Evolutionary conservation across 371 early-diverging fungal species (phyloP), one percentile per base, ranked within the genome.

Genomic region (Lichtheimia ramosa): DNA sequence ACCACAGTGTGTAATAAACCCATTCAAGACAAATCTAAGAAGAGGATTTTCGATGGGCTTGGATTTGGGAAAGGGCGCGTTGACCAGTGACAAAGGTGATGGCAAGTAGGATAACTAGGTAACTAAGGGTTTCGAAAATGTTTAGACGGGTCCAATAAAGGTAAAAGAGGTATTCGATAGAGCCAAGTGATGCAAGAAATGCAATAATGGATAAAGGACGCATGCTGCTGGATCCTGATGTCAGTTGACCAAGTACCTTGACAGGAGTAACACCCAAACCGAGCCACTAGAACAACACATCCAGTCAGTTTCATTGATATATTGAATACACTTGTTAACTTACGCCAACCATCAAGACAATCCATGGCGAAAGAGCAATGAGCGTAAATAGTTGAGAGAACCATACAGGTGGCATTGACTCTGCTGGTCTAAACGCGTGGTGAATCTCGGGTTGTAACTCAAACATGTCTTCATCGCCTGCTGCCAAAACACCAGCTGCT

Each of bases 91-190:
- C 62, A 43, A 81, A 76, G 12, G 87, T 81, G 15, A 86, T 61
- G n/a, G 79, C 21, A 27, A 80, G 72, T 12, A 87, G 64, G 5
- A 74, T 73, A 46, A 75, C 69, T 5, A 89, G 76, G 64, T 85
- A 89, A 15, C 79, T 79, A 15, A 92, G 77, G 20, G 87, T 83
- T 66, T 90, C 84, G 69, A 90, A 87, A 46, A 92, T 64, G 65
- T 87, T 89, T 54, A 88, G 74, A 43, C 77, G 65, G 14, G 83
- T 79, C 90, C 90, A 92, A 74, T 89, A 92, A 43, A 80, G 70
- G 72, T 83, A 86, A 57, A 87, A 85, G 20, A 89, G 73, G 24
- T 70, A 77, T 62, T 87, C 83, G 57, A 83, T 75, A 43, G 75
- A 74, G 23, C 70, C 81, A 25, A 90, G 68, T 13, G 85, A 74